Conservation (phyloP, 2,329 filamentous ascomycete genomes). For the Tolypocladium nubicola region DNA sequence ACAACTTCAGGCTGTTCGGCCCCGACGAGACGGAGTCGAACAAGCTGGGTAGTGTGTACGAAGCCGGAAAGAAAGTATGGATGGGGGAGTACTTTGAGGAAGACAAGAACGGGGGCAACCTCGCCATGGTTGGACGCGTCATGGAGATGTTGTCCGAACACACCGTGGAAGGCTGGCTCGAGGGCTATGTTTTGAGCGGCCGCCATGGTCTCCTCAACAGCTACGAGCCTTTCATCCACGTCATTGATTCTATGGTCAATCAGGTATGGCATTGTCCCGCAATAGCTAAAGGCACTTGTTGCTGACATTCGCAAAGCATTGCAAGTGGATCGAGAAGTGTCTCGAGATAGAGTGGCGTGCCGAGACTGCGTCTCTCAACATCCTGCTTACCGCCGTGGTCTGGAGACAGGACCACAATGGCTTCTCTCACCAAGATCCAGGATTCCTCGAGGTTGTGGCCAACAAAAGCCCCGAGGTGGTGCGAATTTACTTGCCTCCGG, state of each 20-base stretch:
- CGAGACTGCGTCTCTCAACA: slow-evolving; percentile 67
- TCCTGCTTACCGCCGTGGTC: slow-evolving; percentile 66
- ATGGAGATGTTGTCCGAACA: slow-evolving; percentile 84
- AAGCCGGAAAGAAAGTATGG: slow-evolving; percentile 71
- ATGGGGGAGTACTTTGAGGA: slow-evolving; percentile 70
- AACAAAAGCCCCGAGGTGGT: slow-evolving; percentile 75
- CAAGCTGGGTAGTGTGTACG: slow-evolving; percentile 62
- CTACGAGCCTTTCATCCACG: slow-evolving; percentile 75
- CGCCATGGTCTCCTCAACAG: slow-evolving; percentile 69
- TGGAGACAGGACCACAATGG: slow-evolving; percentile 80
- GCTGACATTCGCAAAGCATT: slow-evolving; percentile 37
- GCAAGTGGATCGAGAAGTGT: slow-evolving; percentile 77
- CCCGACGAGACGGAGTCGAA: slow-evolving; percentile 77
- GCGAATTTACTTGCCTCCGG: slow-evolving; percentile 70
- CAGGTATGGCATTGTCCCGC: slow-evolving; percentile 31
- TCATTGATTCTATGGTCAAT: slow-evolving; percentile 80
- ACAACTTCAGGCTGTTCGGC: slow-evolving; percentile 65
- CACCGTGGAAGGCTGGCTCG: slow-evolving; percentile 69
- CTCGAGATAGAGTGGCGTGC: slow-evolving; percentile 69
- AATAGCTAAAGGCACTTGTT: background rate
- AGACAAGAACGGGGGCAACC: slow-evolving; percentile 63
- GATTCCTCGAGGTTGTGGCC: slow-evolving; percentile 68
- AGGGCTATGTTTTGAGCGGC: slow-evolving; percentile 67
- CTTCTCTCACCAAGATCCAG: slow-evolving; percentile 73
- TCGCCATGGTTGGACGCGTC: slow-evolving; percentile 57